Conservation (phyloP, 129 eudicot genomes). For the Arctium lappa region DNA sequence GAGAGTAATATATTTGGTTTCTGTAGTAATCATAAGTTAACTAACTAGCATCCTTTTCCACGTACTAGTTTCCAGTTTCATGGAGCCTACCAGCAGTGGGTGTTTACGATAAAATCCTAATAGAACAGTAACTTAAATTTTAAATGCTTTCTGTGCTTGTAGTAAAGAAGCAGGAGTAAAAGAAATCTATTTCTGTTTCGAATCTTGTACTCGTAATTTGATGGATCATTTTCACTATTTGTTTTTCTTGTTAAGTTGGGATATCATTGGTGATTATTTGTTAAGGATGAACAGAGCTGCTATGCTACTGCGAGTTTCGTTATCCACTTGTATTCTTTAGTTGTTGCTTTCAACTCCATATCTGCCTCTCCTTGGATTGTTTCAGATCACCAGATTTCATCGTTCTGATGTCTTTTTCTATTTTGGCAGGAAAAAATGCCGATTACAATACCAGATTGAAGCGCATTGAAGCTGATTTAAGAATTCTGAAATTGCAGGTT, state of each 20-base stretch:
- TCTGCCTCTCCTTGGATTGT: not conserved
- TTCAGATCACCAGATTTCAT: not conserved
- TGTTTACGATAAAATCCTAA: not conserved
- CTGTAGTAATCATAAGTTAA: not conserved
- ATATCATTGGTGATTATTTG: not conserved
- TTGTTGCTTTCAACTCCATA: not conserved
- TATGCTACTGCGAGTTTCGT: not conserved
- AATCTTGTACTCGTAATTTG: not conserved
- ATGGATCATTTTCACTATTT: not conserved
- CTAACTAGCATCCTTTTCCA: not conserved
- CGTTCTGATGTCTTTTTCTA: slow-evolving; percentile 5
- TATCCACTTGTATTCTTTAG: not conserved
- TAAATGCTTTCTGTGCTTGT: not conserved
- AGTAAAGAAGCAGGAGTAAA: not conserved
- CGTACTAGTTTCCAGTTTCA: not conserved
- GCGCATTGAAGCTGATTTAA: slow-evolving; percentile 86
- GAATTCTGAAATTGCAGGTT: slow-evolving; percentile 80
- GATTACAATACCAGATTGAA: slow-evolving; percentile 47
- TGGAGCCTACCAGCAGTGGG: not conserved
- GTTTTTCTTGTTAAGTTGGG: not conserved
- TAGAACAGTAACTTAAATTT: not conserved
- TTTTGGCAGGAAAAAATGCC: slow-evolving; percentile 46
- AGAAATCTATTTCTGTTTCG: not conserved
- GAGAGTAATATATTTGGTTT: not conserved
- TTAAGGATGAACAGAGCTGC: not conserved